Percentiles rank a stretch among this genome's conserved stretches.
Evolutionary conservation across 140 eudicot species (phyloP).

Genomic region (Flaveria floridana): DNA sequence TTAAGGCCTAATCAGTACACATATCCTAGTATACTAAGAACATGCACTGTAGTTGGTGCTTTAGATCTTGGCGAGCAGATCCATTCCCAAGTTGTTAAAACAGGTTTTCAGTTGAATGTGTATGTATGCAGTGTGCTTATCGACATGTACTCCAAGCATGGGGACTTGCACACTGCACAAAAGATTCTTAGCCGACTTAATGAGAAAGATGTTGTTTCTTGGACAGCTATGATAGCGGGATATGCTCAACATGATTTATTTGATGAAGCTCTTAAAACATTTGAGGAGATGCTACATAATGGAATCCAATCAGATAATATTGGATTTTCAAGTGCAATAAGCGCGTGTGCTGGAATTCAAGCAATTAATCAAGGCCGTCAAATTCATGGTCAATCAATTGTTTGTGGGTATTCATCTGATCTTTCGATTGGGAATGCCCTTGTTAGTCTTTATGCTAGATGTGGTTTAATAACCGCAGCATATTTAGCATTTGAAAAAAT

Average conservation of each 20-base stretch:
- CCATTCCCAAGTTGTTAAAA: constrained; percentile 78
- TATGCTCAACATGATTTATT: constrained; percentile 69
- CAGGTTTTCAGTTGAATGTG: constrained; percentile 80
- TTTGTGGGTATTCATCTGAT: constrained; percentile 71
- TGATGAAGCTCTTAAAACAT: constrained; percentile 70
- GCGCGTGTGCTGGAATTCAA: constrained; percentile 92
- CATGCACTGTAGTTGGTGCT: constrained; percentile 82
- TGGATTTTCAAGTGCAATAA: constrained; percentile 86
- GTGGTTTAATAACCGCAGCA: constrained; percentile 74
- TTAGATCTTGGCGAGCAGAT: constrained; percentile 79
- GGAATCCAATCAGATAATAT: constrained; percentile 79
- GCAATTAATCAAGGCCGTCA: constrained; percentile 77
- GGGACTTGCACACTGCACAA: constrained; percentile 61
- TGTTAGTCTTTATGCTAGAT: constrained; percentile 78
- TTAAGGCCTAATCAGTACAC: constrained; percentile 84
- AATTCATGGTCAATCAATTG: constrained; percentile 69
- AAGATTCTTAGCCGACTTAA: constrained; percentile 59
- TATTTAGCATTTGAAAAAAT: constrained; percentile 68
- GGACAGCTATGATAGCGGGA: constrained; percentile 98
- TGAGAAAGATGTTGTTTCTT: constrained; percentile 87
- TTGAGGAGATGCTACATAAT: constrained; percentile 64
- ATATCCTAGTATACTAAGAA: constrained; percentile 88
- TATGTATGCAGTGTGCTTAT: constrained; percentile 91
- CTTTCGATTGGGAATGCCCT: constrained; percentile 86
- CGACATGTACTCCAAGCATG: constrained; percentile 94